Evolutionary conservation across 2,329 filamentous ascomycete genomes (phyloP).

Genomic region (Epicoccum nigrum): DNA sequence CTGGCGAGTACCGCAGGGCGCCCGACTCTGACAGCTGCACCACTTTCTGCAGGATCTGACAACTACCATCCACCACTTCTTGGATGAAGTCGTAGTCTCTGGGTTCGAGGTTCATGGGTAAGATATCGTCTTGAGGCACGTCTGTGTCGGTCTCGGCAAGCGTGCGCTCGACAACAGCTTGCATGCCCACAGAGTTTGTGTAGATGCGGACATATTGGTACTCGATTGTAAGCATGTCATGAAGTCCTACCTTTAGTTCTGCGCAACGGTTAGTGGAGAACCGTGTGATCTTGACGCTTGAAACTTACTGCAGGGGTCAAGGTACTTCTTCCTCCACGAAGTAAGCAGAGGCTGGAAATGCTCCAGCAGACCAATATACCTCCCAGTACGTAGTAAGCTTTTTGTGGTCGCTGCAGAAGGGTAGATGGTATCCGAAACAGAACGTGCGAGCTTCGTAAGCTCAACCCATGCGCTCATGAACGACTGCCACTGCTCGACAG

Average conservation of each 20-base stretch:
- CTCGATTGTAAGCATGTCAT: constrained; percentile 60
- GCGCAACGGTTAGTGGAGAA: neutral
- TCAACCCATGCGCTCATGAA: constrained; percentile 60
- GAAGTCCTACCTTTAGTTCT: constrained; percentile 48
- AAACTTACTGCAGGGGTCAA: constrained; percentile 46
- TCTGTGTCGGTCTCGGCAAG: constrained; percentile 49
- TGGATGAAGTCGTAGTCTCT: constrained; percentile 62
- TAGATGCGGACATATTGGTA: constrained; percentile 55
- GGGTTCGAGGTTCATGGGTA: constrained; percentile 54
- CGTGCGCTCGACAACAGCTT: constrained; percentile 63
- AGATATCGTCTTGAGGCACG: constrained; percentile 46
- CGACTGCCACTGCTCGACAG: constrained; percentile 55
- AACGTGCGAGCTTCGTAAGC: constrained; percentile 54
- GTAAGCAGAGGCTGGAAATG: constrained; percentile 52
- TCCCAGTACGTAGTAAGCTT: constrained; percentile 53
- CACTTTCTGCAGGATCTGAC: constrained; percentile 58
- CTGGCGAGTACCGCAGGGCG: constrained; percentile 58
- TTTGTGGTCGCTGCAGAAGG: constrained; percentile 51
- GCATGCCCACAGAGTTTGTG: constrained; percentile 59
- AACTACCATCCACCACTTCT: constrained; percentile 62
- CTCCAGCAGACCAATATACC: constrained; percentile 58
- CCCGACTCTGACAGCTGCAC: constrained; percentile 55
- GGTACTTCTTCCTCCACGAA: constrained; percentile 50
- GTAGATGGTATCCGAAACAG: constrained; percentile 61
- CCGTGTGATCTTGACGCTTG: fast-evolving